These are phyloP conservation scores for Tilletia caries DNA, from an alignment of 1,284 basidiomycete genomes.

Conservation along the genomic window DNA sequence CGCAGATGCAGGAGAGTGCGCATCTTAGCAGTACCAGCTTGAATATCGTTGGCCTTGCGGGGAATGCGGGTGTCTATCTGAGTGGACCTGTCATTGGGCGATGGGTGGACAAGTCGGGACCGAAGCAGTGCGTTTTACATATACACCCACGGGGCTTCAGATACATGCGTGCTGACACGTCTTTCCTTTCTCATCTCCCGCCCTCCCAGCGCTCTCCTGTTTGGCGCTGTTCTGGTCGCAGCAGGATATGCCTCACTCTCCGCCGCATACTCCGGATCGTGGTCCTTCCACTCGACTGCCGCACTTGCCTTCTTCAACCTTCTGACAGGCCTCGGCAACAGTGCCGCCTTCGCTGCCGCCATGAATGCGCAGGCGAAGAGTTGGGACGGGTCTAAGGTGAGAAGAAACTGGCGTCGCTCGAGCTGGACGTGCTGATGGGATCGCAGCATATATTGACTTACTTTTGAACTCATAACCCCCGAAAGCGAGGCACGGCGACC, in stretches of 20 bases:
- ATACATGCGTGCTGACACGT: background rate
- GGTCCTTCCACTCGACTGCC: constrained; percentile 27
- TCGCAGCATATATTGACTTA: no score
- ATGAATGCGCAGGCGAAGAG: constrained; percentile 53
- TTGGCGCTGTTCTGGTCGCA: constrained; percentile 34
- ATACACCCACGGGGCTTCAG: background rate
- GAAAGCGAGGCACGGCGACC: constrained; percentile 65
- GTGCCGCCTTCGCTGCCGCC: constrained; percentile 48
- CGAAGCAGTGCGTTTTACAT: constrained; percentile 25
- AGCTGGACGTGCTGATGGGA: no score
- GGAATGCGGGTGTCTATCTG: constrained; percentile 54
- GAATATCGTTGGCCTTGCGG: constrained; percentile 54
- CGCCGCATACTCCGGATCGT: constrained; percentile 12
- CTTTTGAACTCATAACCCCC: no score
- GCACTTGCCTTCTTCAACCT: constrained; percentile 39
- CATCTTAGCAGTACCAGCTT: constrained; percentile 52
- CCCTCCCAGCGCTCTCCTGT: constrained; percentile 30
- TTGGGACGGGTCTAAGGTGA: constrained; percentile 29
- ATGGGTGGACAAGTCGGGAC: constrained; percentile 45
- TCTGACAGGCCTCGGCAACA: constrained; percentile 42
- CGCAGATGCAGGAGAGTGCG: constrained; percentile 51
- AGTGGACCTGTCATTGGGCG: constrained; percentile 48
- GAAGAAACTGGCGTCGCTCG: constrained; percentile 15
- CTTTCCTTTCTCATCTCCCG: background rate
- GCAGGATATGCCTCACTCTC: constrained; percentile 42